These are phyloP conservation scores for Schizothecium vesticola DNA, from an alignment of 495 filamentous ascomycete genomes.

Conservation along the genomic window DNA sequence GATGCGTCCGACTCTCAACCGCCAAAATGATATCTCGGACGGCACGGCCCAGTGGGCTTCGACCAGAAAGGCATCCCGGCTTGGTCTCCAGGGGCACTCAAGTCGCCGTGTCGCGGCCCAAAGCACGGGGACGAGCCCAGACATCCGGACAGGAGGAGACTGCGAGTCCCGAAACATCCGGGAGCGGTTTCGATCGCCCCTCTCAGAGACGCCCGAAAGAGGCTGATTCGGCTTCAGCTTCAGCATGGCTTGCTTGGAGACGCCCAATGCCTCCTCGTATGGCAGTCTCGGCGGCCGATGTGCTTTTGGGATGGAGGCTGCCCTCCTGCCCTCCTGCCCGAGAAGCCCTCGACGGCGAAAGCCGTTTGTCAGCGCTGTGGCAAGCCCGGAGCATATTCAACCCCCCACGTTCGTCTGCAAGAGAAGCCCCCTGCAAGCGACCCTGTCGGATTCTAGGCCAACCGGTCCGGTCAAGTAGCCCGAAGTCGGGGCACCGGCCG, in stretches of 20 bases:
- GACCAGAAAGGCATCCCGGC: background rate
- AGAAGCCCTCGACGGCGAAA: background rate
- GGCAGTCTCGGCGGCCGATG: background rate
- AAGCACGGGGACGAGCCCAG: background rate
- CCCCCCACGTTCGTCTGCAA: background rate
- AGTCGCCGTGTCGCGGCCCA: background rate
- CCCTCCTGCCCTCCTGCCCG: background rate
- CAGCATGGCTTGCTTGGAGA: background rate
- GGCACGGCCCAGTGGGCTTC: background rate
- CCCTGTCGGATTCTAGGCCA: background rate
- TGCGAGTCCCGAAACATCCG: background rate
- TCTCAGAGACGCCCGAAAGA: background rate
- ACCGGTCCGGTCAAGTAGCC: background rate
- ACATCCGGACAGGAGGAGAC: background rate
- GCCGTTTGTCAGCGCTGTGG: background rate
- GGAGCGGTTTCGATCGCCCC: background rate
- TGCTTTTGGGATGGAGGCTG: background rate
- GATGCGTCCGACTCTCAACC: background rate
- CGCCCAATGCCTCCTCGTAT: background rate
- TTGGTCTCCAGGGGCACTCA: background rate
- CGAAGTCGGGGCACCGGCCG: background rate
- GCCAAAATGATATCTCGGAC: background rate
- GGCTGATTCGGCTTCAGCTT: background rate
- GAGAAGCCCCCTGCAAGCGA: background rate
- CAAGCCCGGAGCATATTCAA: background rate